Percentiles rank a stretch among this genome's conserved stretches.
Evolutionary conservation across 2,329 filamentous ascomycete genomes (phyloP).

Genomic region (Cercospora sesami): DNA sequence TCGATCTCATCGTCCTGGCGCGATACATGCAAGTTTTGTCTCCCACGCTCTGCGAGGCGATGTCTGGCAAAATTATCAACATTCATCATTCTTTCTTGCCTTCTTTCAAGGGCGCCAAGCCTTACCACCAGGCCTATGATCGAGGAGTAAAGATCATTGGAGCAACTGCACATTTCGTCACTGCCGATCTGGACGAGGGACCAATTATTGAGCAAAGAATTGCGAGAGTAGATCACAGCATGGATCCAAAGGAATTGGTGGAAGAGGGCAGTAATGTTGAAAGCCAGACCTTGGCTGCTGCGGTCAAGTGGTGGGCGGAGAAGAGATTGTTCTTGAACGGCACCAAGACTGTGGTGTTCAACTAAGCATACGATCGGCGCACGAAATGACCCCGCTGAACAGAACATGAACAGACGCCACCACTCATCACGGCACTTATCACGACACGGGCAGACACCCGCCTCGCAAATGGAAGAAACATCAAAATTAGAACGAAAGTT

Average conservation of each 20-base stretch:
- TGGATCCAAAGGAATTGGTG: constrained; percentile 73
- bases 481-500: neutral
- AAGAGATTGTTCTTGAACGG: constrained; percentile 75
- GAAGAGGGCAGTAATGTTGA: constrained; percentile 82
- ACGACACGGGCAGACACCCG: neutral
- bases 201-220: constrained; percentile 87
- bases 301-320: constrained; percentile 83
- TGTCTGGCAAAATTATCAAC: constrained; percentile 88
- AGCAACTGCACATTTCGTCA: constrained; percentile 83
- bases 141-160: constrained; percentile 87
- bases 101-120: constrained; percentile 83
- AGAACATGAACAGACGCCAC: neutral
- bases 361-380: constrained; percentile 35
- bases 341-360: constrained; percentile 77
- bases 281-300: constrained; percentile 76
- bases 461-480: too few relatives aligned
- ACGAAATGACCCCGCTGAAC: neutral
- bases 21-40: constrained; percentile 87
- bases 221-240: constrained; percentile 71
- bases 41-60: constrained; percentile 70
- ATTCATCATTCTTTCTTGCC: constrained; percentile 88
- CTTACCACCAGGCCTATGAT: constrained; percentile 85
- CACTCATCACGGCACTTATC: neutral
- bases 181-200: constrained; percentile 79
- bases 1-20: constrained; percentile 78